Base-by-base conservation (phyloP, 352 stramenopile genomes). In the Pythium chondricola region DNA sequence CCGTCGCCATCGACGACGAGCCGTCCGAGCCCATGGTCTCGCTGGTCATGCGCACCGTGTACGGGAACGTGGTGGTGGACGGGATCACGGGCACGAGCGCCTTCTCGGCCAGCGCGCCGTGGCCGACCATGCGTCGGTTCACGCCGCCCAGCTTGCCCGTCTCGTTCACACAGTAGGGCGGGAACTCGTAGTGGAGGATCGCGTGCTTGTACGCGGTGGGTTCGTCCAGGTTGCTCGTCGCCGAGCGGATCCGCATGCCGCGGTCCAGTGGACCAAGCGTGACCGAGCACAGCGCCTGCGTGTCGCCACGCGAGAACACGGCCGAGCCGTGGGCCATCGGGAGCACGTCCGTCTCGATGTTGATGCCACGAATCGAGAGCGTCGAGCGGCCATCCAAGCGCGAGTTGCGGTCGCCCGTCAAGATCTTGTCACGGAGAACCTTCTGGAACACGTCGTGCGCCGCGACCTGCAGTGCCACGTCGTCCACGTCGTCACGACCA, bases 171-270 rank as follows among this genome's bases (percentile, higher is more conserved):
- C 84, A 97, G 70, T 97, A 99, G 1, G 95, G 89, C 10, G 96
- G 96, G 69, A 99, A 99, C 55, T 99, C 90, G 57, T 99, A 99
- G 69, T 99, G 96, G 51, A 99, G 74, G 69, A 99, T 98, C 46
- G 81, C 79, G 48, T 91, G 70, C 54, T 93, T 89, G 30, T 84
- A 43, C 24, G 63, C 48, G 42, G 65, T 53, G 43, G 67, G 50
- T 18, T 85, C 69, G 17, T 61, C 58, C 21, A 63, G 65, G 40
- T 86, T 68, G 27, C 75, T 52, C 9, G 78, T 54, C 16, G 78
- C 69, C 43, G 71, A 81, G 38, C 80, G 83, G 42, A 92, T 64
- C 24, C 71, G 70, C 41, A 94, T 63, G 1, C 76, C 81, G 58
- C 77, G 71, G 37, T 94, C 81, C 18, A 90, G 54, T 26, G 82